phyloP scores from a whole-genome alignment of 768 basidiomycete species.

The Hericium erinaceus region DNA sequence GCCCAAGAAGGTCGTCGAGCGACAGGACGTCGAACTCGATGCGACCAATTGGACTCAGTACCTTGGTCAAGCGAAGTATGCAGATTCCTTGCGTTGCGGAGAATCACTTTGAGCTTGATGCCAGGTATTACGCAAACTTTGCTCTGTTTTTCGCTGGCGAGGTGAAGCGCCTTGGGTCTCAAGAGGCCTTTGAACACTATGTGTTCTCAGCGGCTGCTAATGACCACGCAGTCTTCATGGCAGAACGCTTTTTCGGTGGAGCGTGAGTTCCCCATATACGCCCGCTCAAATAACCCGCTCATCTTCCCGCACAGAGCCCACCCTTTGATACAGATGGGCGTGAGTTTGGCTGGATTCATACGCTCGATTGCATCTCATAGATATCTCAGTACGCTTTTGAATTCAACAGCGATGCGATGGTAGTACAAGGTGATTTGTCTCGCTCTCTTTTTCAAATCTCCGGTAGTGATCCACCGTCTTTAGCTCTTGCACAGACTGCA shows the following conservation, averaged over 20 bases:
- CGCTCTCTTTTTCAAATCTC: neutral
- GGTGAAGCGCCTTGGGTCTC: conserved; percentile 28
- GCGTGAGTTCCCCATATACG: conserved; percentile 19
- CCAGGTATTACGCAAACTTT: conserved; percentile 22
- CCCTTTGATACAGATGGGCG: conserved; percentile 50
- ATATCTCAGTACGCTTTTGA: conserved; percentile 38
- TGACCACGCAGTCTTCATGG: conserved; percentile 23
- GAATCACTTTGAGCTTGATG: conserved; percentile 20
- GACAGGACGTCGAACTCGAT: conserved; percentile 22
- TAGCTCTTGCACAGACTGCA: conserved; percentile 41
- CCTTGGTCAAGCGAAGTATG: conserved; percentile 38
- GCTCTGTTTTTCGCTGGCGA: conserved; percentile 28
- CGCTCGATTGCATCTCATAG: neutral
- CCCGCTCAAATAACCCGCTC: neutral
- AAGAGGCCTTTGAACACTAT: conserved; percentile 36
- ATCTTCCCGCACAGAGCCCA: conserved; percentile 32
- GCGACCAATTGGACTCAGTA: conserved; percentile 40
- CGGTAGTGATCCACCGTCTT: neutral
- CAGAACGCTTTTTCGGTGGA: conserved; percentile 26
- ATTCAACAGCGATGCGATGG: conserved; percentile 39
- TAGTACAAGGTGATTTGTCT: conserved; percentile 33
- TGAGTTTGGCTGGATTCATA: conserved; percentile 20
- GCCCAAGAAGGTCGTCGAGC: conserved; percentile 22
- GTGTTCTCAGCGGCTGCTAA: conserved; percentile 32
- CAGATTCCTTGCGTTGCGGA: conserved; percentile 17